phyloP scores from a whole-genome alignment of 495 filamentous ascomycete species.

The Aspergillus ellipticus region DNA sequence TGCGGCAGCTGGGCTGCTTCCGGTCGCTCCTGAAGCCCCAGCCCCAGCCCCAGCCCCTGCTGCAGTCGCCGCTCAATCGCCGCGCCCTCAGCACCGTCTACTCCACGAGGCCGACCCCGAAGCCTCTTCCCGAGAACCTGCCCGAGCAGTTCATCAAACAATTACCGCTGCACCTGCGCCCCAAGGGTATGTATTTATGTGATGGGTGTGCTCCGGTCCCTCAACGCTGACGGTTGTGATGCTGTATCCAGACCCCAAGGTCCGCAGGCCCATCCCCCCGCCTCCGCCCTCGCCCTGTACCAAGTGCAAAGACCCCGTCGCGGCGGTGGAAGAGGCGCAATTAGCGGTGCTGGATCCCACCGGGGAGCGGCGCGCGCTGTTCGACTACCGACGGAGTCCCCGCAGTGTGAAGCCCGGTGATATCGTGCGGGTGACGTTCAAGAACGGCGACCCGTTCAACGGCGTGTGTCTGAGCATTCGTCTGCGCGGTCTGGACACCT shows the following conservation, averaged over 20 bases:
- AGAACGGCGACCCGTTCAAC: constrained; percentile 82
- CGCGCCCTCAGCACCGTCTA: constrained; percentile 41
- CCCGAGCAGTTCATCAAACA: constrained; percentile 41
- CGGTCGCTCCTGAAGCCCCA: constrained; percentile 50
- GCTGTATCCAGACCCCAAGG: constrained; percentile 30
- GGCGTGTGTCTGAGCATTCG: constrained; percentile 85
- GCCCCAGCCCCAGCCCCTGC: constrained; percentile 40
- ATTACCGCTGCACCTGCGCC: constrained; percentile 36
- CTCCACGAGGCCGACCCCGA: constrained; percentile 31
- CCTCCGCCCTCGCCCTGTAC: constrained; percentile 39
- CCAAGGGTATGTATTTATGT: constrained; percentile 27
- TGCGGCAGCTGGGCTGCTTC: constrained; percentile 67
- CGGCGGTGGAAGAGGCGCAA: constrained; percentile 59
- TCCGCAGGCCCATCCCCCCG: constrained; percentile 52
- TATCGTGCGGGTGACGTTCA: constrained; percentile 81
- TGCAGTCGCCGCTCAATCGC: constrained; percentile 38
- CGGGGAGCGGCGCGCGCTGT: constrained; percentile 74
- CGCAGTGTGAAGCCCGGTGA: constrained; percentile 78
- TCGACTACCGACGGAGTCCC: constrained; percentile 65
- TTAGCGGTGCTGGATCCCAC: constrained; percentile 74
- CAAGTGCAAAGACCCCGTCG: constrained; percentile 58
- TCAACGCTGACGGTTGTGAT: background rate
- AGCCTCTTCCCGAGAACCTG: constrained; percentile 39
- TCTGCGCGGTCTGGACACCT: constrained; percentile 78
- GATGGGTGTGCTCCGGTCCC: background rate